Evolutionary conservation across 371 early-diverging fungal species (phyloP), one percentile per base, ranked within the genome.

Genomic region (Mucor circinelloides): DNA sequence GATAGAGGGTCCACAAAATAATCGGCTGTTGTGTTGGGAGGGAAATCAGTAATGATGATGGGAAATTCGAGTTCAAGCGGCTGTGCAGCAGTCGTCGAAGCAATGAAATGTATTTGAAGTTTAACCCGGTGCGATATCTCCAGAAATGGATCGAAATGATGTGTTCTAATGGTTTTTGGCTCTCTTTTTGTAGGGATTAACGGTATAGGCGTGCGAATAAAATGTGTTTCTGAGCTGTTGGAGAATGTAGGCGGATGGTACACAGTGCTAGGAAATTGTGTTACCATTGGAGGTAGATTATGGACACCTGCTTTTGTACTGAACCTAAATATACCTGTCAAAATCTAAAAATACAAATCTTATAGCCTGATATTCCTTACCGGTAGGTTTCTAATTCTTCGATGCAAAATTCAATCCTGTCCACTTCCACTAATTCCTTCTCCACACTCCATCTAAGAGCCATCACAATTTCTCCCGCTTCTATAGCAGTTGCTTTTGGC

Each of bases 371-470:
- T 40, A 8, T 42, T 44, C 58, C 67, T 62, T 75, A 75, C 64
- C 64, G 55, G 34, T 78, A 78, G 0, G 73, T 72, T 58, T 80
- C 81, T 17, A 74, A 21, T 32, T 80, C 74, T 67, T 80, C 72
- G 19, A 80, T 61, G 13, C 72, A 58, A n/a, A 76, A 58, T 55
- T 80, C 76, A 0, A 78, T 64, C 21, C 66, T 57, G 28, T 72
- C 70, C 0, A 80, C 74, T 44, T 80, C 76, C 12, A 80, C 76
- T 7, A 70, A 59, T 58, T 80, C 81, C 55, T 80, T 80, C 36
- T 80, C 81, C 15, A 77, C 76, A 57, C 78, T 78, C 81, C 81
- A 81, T 8, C 78, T 69, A 9, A 76, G 42, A 10, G 76, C 81
- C 32, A 78, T 61, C 0, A 76, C 78, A 2, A 76, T 64, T 44